These are phyloP conservation scores for Tolypocladium capitatum DNA, from an alignment of 2,329 filamentous ascomycete species.

Conservation along the genomic window DNA sequence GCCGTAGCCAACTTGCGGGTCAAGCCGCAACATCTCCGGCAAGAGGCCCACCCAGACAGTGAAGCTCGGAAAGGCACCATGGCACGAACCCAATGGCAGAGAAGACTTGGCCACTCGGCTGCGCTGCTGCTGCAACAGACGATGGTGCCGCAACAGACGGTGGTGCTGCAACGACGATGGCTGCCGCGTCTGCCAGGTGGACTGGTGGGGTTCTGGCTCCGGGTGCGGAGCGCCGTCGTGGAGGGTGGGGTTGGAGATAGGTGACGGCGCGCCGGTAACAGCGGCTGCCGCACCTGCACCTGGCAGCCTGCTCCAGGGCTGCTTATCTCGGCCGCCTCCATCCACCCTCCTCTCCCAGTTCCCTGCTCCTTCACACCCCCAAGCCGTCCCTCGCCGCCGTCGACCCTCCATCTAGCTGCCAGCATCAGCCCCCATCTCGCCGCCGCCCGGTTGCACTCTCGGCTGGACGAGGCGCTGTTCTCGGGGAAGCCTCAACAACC, in stretches of 20 bases:
- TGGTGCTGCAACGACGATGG: background rate
- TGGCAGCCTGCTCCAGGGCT: background rate
- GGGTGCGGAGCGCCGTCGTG: background rate
- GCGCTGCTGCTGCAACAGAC: background rate
- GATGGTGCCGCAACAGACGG: background rate
- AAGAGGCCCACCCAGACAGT: too few species aligned
- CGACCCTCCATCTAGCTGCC: background rate
- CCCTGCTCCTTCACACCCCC: background rate
- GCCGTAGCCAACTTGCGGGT: too few species aligned
- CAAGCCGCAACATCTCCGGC: too few species aligned
- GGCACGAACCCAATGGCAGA: background rate
- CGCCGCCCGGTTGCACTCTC: background rate
- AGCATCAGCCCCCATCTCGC: background rate
- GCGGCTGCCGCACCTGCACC: background rate
- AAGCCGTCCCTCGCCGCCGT: background rate
- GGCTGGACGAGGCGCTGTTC: background rate
- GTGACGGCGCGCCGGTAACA: slow-evolving; percentile 2
- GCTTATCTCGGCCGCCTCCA: background rate
- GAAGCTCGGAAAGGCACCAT: background rate
- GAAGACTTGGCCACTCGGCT: background rate
- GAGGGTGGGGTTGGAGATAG: background rate
- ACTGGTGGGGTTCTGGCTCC: background rate
- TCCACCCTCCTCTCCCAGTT: background rate
- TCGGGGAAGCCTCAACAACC: background rate
- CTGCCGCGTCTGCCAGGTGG: too few species aligned